Percentiles rank a stretch among this genome's conserved stretches.
phyloP scores from a whole-genome alignment of 768 basidiomycete species.

The Thelephora ganbajun region DNA sequence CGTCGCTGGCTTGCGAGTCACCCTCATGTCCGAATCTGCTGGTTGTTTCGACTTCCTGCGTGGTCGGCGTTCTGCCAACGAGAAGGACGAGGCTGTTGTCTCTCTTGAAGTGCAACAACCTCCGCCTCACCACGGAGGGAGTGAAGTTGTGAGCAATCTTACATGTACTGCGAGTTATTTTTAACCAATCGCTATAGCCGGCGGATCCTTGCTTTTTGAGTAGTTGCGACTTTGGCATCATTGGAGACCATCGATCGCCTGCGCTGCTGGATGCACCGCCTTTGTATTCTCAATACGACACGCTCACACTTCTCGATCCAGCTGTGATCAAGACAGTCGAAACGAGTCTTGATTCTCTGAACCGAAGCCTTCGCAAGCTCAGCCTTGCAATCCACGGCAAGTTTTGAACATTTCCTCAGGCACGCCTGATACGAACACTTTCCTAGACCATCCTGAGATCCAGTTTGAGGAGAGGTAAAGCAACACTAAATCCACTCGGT shows the following conservation, averaged over 20 bases:
- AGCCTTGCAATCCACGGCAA: conserved; percentile 64
- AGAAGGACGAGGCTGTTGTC: no score
- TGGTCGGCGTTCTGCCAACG: no score
- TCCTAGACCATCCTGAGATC: conserved; percentile 57
- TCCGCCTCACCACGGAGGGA: no score
- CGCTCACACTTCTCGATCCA: conserved; percentile 5
- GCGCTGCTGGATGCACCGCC: not conserved
- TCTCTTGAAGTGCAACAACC: no score
- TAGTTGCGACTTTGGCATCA: not conserved
- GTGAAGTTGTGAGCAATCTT: no score
- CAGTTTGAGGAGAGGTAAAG: conserved; percentile 37
- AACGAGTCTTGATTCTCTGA: conserved; percentile 33
- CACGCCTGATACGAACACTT: not conserved
- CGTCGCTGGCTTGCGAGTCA: no score
- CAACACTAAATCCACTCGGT: conserved; percentile 19
- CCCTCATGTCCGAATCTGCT: no score
- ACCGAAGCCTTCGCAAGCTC: conserved; percentile 39
- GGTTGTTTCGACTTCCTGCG: no score
- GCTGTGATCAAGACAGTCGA: conserved; percentile 43
- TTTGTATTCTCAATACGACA: not conserved
- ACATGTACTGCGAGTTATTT: no score
- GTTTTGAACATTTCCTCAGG: conserved; percentile 8
- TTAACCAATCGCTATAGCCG: not conserved
- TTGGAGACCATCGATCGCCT: not conserved
- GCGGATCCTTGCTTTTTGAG: not conserved